Evolutionary conservation across 2,329 filamentous ascomycete genomes (phyloP).

Genomic region (Paecilomyces fulvus): DNA sequence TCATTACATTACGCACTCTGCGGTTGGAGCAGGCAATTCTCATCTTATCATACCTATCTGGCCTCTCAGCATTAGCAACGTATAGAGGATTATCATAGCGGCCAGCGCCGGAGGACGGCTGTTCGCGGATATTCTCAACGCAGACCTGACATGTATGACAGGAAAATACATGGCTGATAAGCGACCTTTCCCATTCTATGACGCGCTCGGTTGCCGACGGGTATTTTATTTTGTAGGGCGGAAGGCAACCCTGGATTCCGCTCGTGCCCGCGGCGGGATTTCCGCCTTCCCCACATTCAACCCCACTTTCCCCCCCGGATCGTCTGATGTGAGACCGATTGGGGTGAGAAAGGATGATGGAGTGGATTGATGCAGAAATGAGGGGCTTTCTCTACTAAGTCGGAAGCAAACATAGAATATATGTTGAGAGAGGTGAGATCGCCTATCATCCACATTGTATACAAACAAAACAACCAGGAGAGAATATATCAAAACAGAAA

Average conservation of each 20-base stretch:
- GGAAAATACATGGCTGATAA: background rate
- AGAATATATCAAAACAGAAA: conserved; percentile 5
- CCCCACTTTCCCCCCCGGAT: background rate
- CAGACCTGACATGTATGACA: background rate
- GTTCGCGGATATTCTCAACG: background rate
- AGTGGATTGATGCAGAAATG: background rate
- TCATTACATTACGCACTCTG: background rate
- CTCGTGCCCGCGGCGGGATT: background rate
- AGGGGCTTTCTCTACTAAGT: background rate
- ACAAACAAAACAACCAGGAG: background rate
- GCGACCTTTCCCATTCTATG: background rate
- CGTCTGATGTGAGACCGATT: background rate
- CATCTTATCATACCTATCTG: background rate
- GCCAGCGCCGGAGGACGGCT: background rate
- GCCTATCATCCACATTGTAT: too few species aligned
- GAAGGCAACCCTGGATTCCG: background rate
- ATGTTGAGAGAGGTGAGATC: background rate
- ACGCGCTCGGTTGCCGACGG: background rate
- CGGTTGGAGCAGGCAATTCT: background rate
- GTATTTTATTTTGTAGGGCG: background rate
- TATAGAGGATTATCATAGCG: background rate
- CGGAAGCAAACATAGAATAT: background rate
- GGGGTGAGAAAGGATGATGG: background rate
- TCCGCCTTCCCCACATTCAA: background rate
- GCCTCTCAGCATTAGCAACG: background rate